Evolutionary conservation across 2,329 filamentous ascomycete genomes (phyloP), one percentile per base, ranked within the genome.

Genomic region (Diaporthe ilicicola): DNA sequence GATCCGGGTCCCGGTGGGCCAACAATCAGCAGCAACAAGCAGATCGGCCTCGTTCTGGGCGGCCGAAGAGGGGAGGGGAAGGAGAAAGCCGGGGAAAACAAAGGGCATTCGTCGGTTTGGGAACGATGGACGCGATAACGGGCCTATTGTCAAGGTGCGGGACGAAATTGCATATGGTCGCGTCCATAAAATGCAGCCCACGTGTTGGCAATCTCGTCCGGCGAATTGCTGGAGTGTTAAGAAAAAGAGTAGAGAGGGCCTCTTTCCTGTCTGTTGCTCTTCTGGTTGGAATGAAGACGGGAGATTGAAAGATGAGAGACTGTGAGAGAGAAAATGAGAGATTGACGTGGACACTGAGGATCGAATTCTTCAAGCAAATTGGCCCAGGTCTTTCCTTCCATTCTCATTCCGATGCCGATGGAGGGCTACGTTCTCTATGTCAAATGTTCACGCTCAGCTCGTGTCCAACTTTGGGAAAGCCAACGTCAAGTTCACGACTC

Each of bases 101-200:
- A 55, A 56, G 34, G 62, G 27, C 39, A 70, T 70, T 69, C 55
- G 48, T 29, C 29, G 32, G n/a, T 46, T 37, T 32, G 19, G 51
- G 10, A 55, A 24, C 5, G 56, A 55, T 59, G 59, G 70, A 55
- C 67, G 68, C 61, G 61, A 72, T 67, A 55, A 56, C 46, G 53
- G 70, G 70, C 68, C 68, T 39, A n/a, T 48, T 37, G 17, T 39
- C 53, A 61, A 48, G 64, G 54, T 46, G 56, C 37, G 10, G 37
- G 5, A 39, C 13, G 10, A 13, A 62, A 39, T 12, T 46, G 39
- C 59, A 34, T 54, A 9, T 34, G 62, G 37, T 71, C 69, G 24
- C 64, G 29, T 65, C 71, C 69, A 73, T 55, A 64, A 54, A 68
- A 66, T 42, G 50, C 55, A 48, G 69, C 69, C 69, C 71, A 73